Percentiles rank a stretch among this genome's conserved stretches.
These are phyloP conservation scores for Debaryomyces fabryi DNA, from an alignment of 1,139 yeast species.

Conservation along the genomic window DNA sequence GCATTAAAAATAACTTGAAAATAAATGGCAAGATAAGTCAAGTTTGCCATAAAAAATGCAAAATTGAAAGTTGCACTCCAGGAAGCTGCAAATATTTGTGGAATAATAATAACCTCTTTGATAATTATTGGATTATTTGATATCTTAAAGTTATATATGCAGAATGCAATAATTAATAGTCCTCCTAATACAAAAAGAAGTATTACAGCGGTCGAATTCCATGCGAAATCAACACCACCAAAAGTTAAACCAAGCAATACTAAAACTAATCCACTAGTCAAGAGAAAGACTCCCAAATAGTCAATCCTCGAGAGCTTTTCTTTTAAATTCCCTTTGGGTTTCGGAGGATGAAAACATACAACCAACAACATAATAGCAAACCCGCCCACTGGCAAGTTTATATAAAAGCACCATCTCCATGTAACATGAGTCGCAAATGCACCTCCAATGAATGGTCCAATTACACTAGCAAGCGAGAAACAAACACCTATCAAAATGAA, in stretches of 20 bases:
- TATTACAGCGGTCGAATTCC: slow-evolving; percentile 59
- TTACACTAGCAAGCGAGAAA: slow-evolving; percentile 56
- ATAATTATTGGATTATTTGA: slow-evolving; percentile 53
- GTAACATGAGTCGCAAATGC: slow-evolving; percentile 60
- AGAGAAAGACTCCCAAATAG: slow-evolving; percentile 34
- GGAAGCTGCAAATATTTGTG: slow-evolving; percentile 42
- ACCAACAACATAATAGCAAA: slow-evolving; percentile 48
- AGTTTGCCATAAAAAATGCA: slow-evolving; percentile 46
- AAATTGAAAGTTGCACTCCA: slow-evolving; percentile 41
- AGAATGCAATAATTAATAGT: slow-evolving; percentile 37
- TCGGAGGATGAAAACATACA: slow-evolving; percentile 59
- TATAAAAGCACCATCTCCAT: slow-evolving; percentile 83
- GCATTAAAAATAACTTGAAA: slow-evolving; percentile 56
- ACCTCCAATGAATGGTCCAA: slow-evolving; percentile 74
- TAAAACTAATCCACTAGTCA: slow-evolving; percentile 33
- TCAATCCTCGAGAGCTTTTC: slow-evolving; percentile 45
- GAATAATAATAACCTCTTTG: slow-evolving; percentile 37
- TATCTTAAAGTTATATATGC: slow-evolving; percentile 50
- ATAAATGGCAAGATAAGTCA: slow-evolving; percentile 53
- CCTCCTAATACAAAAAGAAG: slow-evolving; percentile 60
- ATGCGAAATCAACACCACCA: slow-evolving; percentile 37
- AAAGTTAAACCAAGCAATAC: slow-evolving; percentile 38
- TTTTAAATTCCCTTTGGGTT: slow-evolving; percentile 40
- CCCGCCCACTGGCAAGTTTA: slow-evolving; percentile 72
- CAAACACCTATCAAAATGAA: slow-evolving; percentile 53